Evolutionary conservation across 805 yeast genomes (phyloP).

Genomic region (Metschnikowia reukaufii): DNA sequence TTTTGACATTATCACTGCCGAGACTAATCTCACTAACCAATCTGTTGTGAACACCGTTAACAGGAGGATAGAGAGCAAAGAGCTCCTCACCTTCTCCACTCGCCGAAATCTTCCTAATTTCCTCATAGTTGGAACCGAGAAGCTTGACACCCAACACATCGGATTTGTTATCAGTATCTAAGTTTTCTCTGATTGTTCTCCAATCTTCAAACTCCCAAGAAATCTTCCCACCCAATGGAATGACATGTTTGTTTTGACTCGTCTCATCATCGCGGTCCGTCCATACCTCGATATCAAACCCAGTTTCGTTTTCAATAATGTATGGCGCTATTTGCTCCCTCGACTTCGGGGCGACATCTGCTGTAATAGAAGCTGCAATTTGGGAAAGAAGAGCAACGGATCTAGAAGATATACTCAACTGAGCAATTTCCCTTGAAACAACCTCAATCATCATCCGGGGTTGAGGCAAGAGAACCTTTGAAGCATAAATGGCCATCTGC

Average conservation of each 20-base stretch:
- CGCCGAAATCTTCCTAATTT: slow-evolving; percentile 59
- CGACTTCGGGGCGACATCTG: slow-evolving; percentile 54
- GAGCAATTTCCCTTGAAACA: slow-evolving; percentile 73
- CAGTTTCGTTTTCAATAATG: slow-evolving; percentile 78
- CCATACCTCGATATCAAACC: slow-evolving; percentile 80
- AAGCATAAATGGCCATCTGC: slow-evolving; percentile 71
- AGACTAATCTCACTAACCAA: slow-evolving; percentile 69
- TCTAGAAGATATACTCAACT: slow-evolving; percentile 77
- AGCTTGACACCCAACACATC: slow-evolving; percentile 65
- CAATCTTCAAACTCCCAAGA: slow-evolving; percentile 97
- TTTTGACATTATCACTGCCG: slow-evolving; percentile 75
- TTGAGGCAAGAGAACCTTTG: slow-evolving; percentile 47
- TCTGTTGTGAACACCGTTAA: slow-evolving; percentile 66
- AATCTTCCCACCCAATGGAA: slow-evolving; percentile 50
- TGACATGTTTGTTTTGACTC: slow-evolving; percentile 27
- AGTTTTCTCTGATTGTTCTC: slow-evolving; percentile 77
- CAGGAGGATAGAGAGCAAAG: slow-evolving; percentile 62
- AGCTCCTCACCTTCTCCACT: slow-evolving; percentile 83
- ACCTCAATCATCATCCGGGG: slow-evolving; percentile 61
- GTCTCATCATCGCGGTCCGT: slow-evolving; percentile 45
- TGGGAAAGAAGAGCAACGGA: slow-evolving; percentile 76
- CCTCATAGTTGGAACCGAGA: slow-evolving; percentile 54
- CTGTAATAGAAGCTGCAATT: slow-evolving; percentile 56
- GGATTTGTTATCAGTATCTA: slow-evolving; percentile 63
- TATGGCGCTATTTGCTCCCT: slow-evolving; percentile 85